These are phyloP conservation scores for Gossypium longicalyx DNA, from an alignment of 345 rosid species.

Conservation along the genomic window DNA sequence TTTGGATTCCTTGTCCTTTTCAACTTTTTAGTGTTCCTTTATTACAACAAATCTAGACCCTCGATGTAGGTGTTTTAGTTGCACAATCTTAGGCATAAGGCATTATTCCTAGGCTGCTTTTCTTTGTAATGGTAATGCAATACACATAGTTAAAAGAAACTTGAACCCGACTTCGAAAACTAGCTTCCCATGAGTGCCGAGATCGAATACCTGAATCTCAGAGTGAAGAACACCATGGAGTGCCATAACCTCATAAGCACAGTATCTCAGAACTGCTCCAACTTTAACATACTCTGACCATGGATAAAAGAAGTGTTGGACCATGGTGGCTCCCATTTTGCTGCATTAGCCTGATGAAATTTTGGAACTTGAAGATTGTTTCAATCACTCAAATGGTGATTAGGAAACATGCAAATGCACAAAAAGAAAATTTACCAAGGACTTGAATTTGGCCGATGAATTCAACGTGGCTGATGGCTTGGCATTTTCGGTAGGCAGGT, in stretches of 20 bases:
- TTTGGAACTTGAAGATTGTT: slow-evolving; percentile 1
- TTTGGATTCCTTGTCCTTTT: too few species aligned
- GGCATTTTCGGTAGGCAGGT: slow-evolving; percentile 52
- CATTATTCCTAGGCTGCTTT: too few species aligned
- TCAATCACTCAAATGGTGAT: not conserved
- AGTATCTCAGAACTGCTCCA: slow-evolving; percentile 51
- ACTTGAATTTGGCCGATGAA: slow-evolving; percentile 50
- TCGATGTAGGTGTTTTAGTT: too few species aligned
- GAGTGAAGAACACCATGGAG: slow-evolving; percentile 70
- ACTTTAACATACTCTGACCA: slow-evolving; percentile 71
- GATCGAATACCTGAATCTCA: slow-evolving; percentile 50
- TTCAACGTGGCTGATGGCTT: slow-evolving; percentile 29
- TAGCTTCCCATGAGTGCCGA: too few species aligned
- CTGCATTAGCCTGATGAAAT: slow-evolving; percentile 40
- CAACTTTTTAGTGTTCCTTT: too few species aligned
- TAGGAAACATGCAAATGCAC: not conserved
- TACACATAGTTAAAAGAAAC: not conserved
- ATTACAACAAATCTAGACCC: too few species aligned
- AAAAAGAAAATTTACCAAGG: slow-evolving; percentile 36
- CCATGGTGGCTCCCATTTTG: slow-evolving; percentile 82
- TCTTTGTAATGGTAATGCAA: not conserved
- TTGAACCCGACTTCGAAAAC: too few species aligned
- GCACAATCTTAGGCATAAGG: too few species aligned
- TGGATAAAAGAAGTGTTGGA: slow-evolving; percentile 54
- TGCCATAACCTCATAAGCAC: slow-evolving; percentile 73